phyloP scores from a whole-genome alignment of 208 protist genomes.

The Leishmania mexicana region DNA sequence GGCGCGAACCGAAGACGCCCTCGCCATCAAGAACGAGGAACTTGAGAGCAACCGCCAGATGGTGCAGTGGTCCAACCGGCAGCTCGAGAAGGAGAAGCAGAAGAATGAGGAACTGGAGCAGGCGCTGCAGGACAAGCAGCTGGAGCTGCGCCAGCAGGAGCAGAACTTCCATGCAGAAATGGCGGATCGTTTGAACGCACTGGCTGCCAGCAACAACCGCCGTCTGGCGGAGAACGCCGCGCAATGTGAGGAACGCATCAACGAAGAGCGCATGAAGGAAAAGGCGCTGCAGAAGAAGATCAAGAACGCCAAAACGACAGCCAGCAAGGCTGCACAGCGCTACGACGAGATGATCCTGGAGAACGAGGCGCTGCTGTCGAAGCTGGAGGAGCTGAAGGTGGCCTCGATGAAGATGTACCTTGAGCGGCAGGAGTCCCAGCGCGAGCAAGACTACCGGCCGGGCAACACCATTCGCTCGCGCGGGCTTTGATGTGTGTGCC shows the following conservation, averaged over 20 bases:
- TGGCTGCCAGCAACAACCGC: slow-evolving; percentile 80
- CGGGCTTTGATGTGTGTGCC: slow-evolving; percentile 38
- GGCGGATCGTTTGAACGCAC: slow-evolving; percentile 80
- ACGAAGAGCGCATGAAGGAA: slow-evolving; percentile 81
- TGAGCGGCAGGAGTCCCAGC: slow-evolving; percentile 84
- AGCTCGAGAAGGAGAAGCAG: slow-evolving; percentile 88
- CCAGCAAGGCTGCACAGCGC: slow-evolving; percentile 84
- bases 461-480: slow-evolving; percentile 48
- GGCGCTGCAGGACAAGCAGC: slow-evolving; percentile 66
- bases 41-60: slow-evolving; percentile 89
- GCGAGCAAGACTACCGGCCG: slow-evolving; percentile 65
- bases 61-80: slow-evolving; percentile 86
- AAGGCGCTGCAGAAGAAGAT: slow-evolving; percentile 86
- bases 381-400: slow-evolving; percentile 92
- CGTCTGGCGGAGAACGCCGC: slow-evolving; percentile 77
- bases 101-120: slow-evolving; percentile 81
- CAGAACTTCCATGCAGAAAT: slow-evolving; percentile 70
- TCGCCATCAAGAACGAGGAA: slow-evolving; percentile 74
- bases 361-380: slow-evolving; percentile 81
- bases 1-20: slow-evolving; percentile 64
- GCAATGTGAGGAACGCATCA: slow-evolving; percentile 82
- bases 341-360: slow-evolving; percentile 94
- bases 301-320: slow-evolving; percentile 77
- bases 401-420: slow-evolving; percentile 90
- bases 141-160: slow-evolving; percentile 83